Conservation (phyloP, 169 alveolate species). For the Plasmodium vinckei region DNA sequence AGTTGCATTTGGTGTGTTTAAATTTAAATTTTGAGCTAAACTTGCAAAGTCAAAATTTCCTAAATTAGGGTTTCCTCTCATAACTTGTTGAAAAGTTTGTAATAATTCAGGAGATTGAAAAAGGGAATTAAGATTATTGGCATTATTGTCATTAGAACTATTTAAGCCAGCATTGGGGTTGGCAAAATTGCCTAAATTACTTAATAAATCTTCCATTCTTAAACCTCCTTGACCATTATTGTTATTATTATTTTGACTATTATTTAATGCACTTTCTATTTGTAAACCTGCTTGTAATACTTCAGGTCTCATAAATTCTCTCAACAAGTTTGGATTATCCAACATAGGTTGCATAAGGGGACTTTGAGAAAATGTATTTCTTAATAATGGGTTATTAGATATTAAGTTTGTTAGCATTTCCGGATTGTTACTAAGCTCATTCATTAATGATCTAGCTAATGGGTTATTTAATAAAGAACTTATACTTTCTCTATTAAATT, state of each 20-base stretch:
- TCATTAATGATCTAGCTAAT: constrained; percentile 60
- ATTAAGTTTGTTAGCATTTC: constrained; percentile 72
- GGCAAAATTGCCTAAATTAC: constrained; percentile 32
- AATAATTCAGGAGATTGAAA: constrained; percentile 67
- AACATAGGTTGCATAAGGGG: constrained; percentile 89
- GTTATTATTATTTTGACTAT: constrained; percentile 23
- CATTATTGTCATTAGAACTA: constrained; percentile 7
- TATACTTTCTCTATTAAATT: constrained; percentile 53
- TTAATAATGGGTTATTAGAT: constrained; percentile 77
- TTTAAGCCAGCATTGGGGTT: constrained; percentile 1
- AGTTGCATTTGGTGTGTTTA: constrained; percentile 65
- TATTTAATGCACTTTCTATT: constrained; percentile 82
- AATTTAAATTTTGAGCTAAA: constrained; percentile 22
- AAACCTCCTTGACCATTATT: constrained; percentile 23
- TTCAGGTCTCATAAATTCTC: constrained; percentile 88
- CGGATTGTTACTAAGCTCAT: constrained; percentile 70
- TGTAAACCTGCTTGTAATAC: constrained; percentile 87
- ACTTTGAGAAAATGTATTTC: constrained; percentile 84
- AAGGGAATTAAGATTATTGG: constrained; percentile 40
- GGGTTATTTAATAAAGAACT: constrained; percentile 63
- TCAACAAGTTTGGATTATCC: constrained; percentile 89
- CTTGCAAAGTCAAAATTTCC: constrained; percentile 55
- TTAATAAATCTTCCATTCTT: constrained; percentile 68
- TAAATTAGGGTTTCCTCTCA: constrained; percentile 56
- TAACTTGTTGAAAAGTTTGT: constrained; percentile 70